phyloP scores from a whole-genome alignment of 495 filamentous ascomycete species.

The Penicilliopsis zonata region DNA sequence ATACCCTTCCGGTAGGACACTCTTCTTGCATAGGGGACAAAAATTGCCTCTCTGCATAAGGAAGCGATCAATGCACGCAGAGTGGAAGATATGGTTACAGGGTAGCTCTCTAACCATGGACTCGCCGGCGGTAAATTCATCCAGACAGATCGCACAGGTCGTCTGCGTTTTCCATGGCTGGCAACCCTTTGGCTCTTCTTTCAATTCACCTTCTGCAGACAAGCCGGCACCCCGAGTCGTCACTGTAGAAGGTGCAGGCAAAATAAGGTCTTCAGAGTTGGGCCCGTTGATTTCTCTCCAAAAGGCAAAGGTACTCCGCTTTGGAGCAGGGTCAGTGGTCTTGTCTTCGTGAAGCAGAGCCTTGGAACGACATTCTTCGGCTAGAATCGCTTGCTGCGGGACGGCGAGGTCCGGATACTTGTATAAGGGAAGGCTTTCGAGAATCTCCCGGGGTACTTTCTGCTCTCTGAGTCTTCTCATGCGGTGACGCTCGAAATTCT shows the following conservation, averaged over 20 bases:
- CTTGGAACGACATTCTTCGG: slow-evolving; percentile 5
- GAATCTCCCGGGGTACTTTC: slow-evolving; percentile 53
- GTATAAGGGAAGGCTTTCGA: slow-evolving; percentile 63
- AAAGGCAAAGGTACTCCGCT: slow-evolving; percentile 1
- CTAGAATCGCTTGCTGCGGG: slow-evolving; percentile 5
- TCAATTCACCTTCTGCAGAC: too few relatives aligned
- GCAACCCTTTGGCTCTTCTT: slow-evolving; percentile 10
- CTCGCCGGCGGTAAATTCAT: slow-evolving; percentile 54
- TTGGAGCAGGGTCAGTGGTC: slow-evolving; percentile 3
- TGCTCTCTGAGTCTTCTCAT: slow-evolving; percentile 67
- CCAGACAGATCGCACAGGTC: slow-evolving; percentile 75
- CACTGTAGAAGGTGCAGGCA: too few relatives aligned
- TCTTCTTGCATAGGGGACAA: slow-evolving; percentile 80
- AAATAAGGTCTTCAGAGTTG: slow-evolving; percentile 9
- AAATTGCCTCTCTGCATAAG: slow-evolving; percentile 58
- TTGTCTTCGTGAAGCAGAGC: slow-evolving; percentile 3
- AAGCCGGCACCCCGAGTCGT: too few relatives aligned
- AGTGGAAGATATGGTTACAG: slow-evolving; percentile 85
- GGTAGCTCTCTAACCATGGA: slow-evolving; percentile 73
- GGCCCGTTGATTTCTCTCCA: slow-evolving; percentile 9
- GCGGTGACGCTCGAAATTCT: too few relatives aligned
- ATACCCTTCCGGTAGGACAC: slow-evolving; percentile 53
- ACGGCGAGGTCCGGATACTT: slow-evolving; percentile 43
- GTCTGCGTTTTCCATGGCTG: slow-evolving; percentile 30
- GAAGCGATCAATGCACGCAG: slow-evolving; percentile 76